Evolutionary conservation across 1,139 yeast species (phyloP), one percentile per base, ranked within the genome.

Genomic region (Pichia sp.): DNA sequence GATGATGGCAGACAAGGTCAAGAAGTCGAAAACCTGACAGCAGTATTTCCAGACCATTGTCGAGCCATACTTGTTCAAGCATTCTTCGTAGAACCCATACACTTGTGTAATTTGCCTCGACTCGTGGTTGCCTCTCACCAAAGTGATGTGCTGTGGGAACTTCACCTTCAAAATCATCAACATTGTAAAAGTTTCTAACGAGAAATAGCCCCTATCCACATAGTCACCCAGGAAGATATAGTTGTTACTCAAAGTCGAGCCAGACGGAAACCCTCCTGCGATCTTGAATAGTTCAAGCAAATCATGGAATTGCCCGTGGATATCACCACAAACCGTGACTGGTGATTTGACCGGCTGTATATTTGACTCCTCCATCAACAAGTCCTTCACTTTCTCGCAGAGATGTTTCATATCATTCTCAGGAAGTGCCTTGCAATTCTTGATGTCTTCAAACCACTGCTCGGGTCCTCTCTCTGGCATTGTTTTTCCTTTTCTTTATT

Each of bases 41-140:
- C 97, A 92, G 71, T 90, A 89, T 71, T 91, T 91, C 98, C 98
- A 91, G 29, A 92, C 98, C 43, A 96, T 90, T n/a, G 97, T 89
- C 30, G 93, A 85, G 10, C 97, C 97, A 69, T 92, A 92, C 71
- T 91, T 91, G 54, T 90, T 87, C 56, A 91, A 72, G 70, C 98
- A 92, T 71, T 91, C 98, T 71, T 91, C 88, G 75, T 91, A 83
- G 75, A 91, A 85, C 10, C 97, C 97, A 70, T 92, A 91, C 46
- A 91, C 97, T 72, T 91, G 97, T 16, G 98, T 91, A 65, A 92
- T 92, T 68, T 92, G 98, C 69, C 98, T 79, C 6, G 93, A 84
- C 71, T 91, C 98, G 71, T 91, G 98, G 69, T 91, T 91, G 24
- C 98, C 98, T 66, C 98, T 78, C 33, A 91, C 96, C 58, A 91